Percentiles rank a stretch among this genome's conserved stretches.
These are phyloP conservation scores for Neofusicoccum parvum DNA, from an alignment of 2,329 filamentous ascomycete species.

Conservation along the genomic window DNA sequence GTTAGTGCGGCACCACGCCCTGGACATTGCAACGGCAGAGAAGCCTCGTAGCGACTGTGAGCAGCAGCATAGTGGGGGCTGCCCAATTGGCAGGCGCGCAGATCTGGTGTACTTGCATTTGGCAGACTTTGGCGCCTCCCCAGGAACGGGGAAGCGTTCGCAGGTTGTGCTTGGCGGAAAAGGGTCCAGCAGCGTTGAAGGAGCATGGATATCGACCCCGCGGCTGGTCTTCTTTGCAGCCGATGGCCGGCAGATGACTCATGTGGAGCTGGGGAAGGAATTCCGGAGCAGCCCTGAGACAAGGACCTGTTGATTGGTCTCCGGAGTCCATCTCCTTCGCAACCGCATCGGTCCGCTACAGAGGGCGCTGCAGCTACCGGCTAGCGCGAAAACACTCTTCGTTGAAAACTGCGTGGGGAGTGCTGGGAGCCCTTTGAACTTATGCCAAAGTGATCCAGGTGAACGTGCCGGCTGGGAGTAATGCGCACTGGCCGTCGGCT, in stretches of 20 bases:
- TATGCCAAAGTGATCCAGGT: too few species aligned
- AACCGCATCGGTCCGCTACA: neutral
- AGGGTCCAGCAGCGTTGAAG: neutral
- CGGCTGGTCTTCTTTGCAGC: neutral
- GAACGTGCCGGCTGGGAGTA: too few species aligned
- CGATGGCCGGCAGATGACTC: constrained; percentile 3
- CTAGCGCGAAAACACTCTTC: too few species aligned
- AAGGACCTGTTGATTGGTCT: constrained; percentile 1
- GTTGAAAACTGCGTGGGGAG: too few species aligned
- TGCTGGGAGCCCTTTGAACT: too few species aligned
- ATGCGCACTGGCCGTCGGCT: too few species aligned
- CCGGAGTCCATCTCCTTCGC: neutral
- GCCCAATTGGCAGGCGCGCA: too few species aligned
- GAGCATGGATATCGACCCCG: neutral
- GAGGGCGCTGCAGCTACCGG: too few species aligned
- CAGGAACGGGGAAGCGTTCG: neutral
- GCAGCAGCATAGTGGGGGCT: neutral
- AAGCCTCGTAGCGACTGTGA: neutral
- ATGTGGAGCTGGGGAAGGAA: neutral
- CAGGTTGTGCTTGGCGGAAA: neutral
- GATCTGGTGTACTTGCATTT: neutral
- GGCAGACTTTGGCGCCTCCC: neutral
- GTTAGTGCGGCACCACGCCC: neutral
- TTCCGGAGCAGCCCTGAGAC: neutral
- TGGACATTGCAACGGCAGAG: neutral